These are phyloP conservation scores for Pyrenochaeta sp. DNA, from an alignment of 2,329 filamentous ascomycete species.

Conservation along the genomic window DNA sequence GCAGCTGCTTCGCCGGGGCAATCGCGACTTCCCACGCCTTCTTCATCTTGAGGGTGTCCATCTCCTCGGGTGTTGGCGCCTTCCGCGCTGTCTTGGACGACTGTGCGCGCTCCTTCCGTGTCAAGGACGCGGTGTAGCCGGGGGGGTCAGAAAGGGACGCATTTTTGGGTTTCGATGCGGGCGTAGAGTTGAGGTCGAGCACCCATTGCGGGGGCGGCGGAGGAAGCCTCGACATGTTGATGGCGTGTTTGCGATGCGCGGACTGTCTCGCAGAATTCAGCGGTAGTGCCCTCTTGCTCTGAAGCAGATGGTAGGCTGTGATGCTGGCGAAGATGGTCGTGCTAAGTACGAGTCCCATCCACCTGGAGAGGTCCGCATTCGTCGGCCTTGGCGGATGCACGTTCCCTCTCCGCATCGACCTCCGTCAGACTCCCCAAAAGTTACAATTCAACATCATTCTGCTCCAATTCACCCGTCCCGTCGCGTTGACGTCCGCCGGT, in stretches of 20 bases:
- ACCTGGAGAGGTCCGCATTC: conserved; percentile 13
- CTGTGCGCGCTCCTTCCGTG: conserved; percentile 50
- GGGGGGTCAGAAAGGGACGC: conserved; percentile 81
- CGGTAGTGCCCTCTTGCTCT: background rate
- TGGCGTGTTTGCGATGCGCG: background rate
- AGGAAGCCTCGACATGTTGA: conserved; percentile 30
- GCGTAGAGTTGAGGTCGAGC: conserved; percentile 76
- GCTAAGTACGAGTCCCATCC: conserved; percentile 6
- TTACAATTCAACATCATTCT: conserved; percentile 17
- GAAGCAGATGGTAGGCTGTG: background rate
- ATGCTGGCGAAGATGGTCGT: conserved; percentile 13
- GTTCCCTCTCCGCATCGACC: conserved; percentile 33
- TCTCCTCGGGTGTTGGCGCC: conserved; percentile 80
- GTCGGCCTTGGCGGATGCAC: conserved; percentile 33
- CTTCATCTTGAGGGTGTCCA: conserved; percentile 95
- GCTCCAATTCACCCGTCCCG: conserved; percentile 3
- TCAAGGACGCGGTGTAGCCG: conserved; percentile 71
- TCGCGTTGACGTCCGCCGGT: background rate
- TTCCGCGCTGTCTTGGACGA: conserved; percentile 62
- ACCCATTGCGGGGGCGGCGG: conserved; percentile 79
- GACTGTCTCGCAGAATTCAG: background rate
- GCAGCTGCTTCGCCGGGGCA: conserved; percentile 89
- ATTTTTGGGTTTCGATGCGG: conserved; percentile 71
- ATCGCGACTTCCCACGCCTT: conserved; percentile 98
- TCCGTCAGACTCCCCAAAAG: conserved; percentile 25